phyloP scores from a whole-genome alignment of 1,139 yeast species.

The Diutina neorugosa region DNA sequence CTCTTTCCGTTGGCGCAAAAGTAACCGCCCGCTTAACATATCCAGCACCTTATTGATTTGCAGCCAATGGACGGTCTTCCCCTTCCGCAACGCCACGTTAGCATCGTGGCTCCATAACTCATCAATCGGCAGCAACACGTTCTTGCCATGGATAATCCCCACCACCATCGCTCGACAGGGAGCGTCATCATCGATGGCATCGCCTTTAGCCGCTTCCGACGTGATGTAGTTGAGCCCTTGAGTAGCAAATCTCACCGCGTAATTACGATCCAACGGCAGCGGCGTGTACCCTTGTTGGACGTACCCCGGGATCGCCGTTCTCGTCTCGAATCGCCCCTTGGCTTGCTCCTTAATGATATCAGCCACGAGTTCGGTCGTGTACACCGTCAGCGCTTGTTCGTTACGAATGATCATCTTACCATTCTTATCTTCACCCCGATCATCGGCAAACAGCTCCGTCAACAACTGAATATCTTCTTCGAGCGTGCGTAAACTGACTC shows the following conservation, averaged over 20 bases:
- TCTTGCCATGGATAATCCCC: conserved; percentile 72
- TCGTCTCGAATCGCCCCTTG: conserved; percentile 56
- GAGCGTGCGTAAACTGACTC: conserved; percentile 58
- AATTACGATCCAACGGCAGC: conserved; percentile 63
- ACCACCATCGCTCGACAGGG: conserved; percentile 57
- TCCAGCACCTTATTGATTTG: conserved; percentile 47
- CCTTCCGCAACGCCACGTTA: conserved; percentile 54
- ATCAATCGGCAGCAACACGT: conserved; percentile 62
- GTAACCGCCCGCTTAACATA: conserved; percentile 33
- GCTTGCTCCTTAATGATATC: conserved; percentile 58
- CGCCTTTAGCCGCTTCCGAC: conserved; percentile 36
- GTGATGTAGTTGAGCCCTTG: conserved; percentile 63
- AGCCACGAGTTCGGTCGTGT: conserved; percentile 55
- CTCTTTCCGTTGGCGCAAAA: neutral
- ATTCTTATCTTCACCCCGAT: conserved; percentile 71
- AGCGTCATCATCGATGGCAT: conserved; percentile 13
- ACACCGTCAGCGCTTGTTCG: conserved; percentile 58
- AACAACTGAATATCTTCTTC: conserved; percentile 68
- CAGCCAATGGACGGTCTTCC: conserved; percentile 57
- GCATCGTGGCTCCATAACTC: conserved; percentile 81
- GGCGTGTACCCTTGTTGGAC: conserved; percentile 81
- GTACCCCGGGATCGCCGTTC: conserved; percentile 74
- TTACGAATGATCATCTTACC: conserved; percentile 65
- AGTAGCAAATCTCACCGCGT: conserved; percentile 58
- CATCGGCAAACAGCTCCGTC: conserved; percentile 54